Percentiles rank a stretch among this genome's conserved stretches.
Conservation (phyloP, 176 grass and related monocot genomes). For the Oryza meridionalis region DNA sequence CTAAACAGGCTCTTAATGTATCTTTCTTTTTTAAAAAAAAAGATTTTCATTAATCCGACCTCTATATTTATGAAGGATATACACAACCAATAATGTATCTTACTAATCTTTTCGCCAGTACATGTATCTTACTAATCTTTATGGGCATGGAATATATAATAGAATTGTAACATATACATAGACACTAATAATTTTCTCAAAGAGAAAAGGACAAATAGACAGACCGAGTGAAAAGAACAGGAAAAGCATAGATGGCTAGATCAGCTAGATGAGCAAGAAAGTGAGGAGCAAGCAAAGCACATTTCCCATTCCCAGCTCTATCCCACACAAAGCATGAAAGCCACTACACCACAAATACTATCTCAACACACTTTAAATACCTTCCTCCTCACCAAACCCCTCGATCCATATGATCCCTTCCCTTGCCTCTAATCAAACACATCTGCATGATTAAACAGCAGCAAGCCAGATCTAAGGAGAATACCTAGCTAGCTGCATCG, state of each 20-base stretch:
- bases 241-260: background rate
- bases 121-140: background rate
- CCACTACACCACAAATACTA: background rate
- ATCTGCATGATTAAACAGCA: background rate
- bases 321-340: background rate
- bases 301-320: constrained; percentile 9
- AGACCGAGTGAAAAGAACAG: background rate
- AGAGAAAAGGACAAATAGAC: background rate
- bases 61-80: too few species aligned
- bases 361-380: background rate
- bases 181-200: background rate
- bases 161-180: background rate
- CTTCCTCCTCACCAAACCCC: constrained; percentile 14
- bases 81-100: too few species aligned
- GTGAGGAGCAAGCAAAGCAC: background rate
- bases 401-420: background rate
- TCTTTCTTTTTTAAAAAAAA: too few species aligned
- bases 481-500: background rate
- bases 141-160: background rate
- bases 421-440: background rate
- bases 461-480: background rate
- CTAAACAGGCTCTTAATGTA: too few species aligned
- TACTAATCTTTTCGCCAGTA: too few species aligned
- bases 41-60: too few species aligned
- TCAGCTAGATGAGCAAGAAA: background rate